Base-by-base conservation (phyloP, 441 rosid genomes). In the Breynia disticha region DNA sequence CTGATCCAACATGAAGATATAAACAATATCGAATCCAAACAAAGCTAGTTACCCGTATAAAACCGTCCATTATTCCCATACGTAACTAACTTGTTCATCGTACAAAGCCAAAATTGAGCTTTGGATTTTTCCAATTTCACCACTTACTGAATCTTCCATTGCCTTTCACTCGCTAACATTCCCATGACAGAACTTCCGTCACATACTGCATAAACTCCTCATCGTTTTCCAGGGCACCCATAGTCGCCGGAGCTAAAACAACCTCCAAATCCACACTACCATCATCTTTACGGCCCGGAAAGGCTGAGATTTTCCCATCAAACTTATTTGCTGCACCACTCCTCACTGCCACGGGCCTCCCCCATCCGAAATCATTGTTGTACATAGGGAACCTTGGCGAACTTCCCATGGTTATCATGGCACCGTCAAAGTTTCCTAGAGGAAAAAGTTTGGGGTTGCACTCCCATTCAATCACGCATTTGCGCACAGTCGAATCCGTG, bases 381-480 rank as follows among this genome's bases (percentile, higher is more conserved):
- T 87, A 91, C 98, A 91, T 91, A 0, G 98, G 98, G 50, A 90
- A 90, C 70, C 98, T 75, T 47, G 98, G 96, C 8, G 98, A 90
- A 63, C 98, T 90, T 0, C 98, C 98, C 87, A 91, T 87, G 17
- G 98, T 88, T 32, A 91, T 84, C 39, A 95, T 87, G 15, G 98
- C 98, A 1, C 98, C 98, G 59, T 91, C 98, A 35, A 68, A 58
- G 72, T 91, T 91, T 11, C 98, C 96, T 2, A 91, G 68, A 14
- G 98, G 98, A 16, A 91, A 91, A 59, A 86, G 16, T 72, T 89
- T 71, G 50, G 98, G 98, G 22, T 75, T 62, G 7, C 51, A 76
- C 62, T 83, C 98, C 98, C 98, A 91, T 2, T 60, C 69, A 44
- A 68, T 79, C 13, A 85, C 64, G 0, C 96, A 88, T 10, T 66